Evolutionary conservation across 2,329 filamentous ascomycete species (phyloP).

Genomic region (Alternaria infectoria): DNA sequence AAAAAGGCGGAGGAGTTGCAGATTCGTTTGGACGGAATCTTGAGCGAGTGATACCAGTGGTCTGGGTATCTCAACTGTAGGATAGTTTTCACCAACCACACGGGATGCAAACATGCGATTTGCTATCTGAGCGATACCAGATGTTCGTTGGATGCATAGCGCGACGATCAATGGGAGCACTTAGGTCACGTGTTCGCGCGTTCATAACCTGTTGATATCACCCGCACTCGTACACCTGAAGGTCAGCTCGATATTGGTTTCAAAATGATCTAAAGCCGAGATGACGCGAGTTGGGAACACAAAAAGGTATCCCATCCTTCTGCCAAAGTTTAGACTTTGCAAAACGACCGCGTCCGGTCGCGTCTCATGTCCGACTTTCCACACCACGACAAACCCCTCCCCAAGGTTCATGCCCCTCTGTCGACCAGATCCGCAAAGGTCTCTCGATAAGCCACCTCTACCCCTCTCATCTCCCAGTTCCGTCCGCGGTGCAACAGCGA

Average conservation of each 20-base stretch:
- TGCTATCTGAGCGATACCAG: not conserved
- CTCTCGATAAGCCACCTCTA: not conserved
- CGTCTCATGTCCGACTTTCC: not conserved
- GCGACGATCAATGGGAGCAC: not conserved
- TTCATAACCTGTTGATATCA: not conserved
- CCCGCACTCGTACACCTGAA: not conserved
- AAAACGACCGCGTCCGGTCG: not conserved
- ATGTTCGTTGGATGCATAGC: not conserved
- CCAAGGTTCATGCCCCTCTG: not conserved
- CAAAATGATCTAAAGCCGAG: not conserved
- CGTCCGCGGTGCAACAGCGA: not conserved
- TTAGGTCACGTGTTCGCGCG: not conserved
- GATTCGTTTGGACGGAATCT: conserved; percentile 48
- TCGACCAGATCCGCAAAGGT: not conserved
- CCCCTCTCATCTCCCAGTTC: not conserved
- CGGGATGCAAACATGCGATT: not conserved
- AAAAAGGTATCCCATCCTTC: not conserved
- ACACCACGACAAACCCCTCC: not conserved
- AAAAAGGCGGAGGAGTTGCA: conserved; percentile 42
- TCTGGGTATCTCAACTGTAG: not conserved
- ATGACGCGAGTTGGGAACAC: not conserved
- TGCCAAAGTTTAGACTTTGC: not conserved
- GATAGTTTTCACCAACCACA: not conserved
- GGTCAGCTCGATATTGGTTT: not conserved
- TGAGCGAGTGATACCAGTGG: conserved; percentile 18